phyloP scores from a whole-genome alignment of 768 basidiomycete species.

The Amanita brunnescens region DNA sequence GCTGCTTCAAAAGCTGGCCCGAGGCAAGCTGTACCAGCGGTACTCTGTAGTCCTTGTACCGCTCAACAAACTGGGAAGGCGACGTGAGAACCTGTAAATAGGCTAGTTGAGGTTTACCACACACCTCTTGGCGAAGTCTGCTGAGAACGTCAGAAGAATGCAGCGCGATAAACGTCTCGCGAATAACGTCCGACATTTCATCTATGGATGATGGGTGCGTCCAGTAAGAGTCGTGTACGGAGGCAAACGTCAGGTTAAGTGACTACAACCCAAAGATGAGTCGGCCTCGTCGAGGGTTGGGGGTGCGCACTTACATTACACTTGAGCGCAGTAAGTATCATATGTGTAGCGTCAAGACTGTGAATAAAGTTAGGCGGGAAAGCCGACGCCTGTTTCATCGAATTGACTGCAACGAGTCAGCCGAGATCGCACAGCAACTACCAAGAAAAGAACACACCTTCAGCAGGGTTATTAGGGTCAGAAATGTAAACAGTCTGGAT shows the following conservation, averaged over 20 bases:
- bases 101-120: constrained; percentile 13
- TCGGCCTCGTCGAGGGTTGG: not conserved
- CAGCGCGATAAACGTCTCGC: constrained; percentile 87
- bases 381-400: constrained; percentile 84
- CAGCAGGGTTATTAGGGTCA: constrained; percentile 69
- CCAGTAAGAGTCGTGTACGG: constrained; percentile 99
- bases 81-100: not conserved
- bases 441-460: constrained; percentile 36
- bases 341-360: constrained; percentile 95
- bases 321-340: constrained; percentile 92
- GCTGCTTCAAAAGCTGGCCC: constrained; percentile 27
- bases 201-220: constrained; percentile 87
- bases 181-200: constrained; percentile 81
- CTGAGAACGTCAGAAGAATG: constrained; percentile 82
- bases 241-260: constrained; percentile 75
- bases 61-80: constrained; percentile 53
- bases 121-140: constrained; percentile 66
- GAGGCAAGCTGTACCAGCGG: constrained; percentile 43
- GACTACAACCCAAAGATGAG: constrained; percentile 33
- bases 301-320: constrained; percentile 51
- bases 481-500: constrained; percentile 85
- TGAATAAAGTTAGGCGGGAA: constrained; percentile 99
- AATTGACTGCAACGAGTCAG: constrained; percentile 45
- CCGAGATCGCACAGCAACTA: constrained; percentile 1
- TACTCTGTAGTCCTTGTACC: constrained; percentile 67